These are phyloP conservation scores for Chaetomium strumarium DNA, from an alignment of 2,329 filamentous ascomycete genomes.

Conservation along the genomic window DNA sequence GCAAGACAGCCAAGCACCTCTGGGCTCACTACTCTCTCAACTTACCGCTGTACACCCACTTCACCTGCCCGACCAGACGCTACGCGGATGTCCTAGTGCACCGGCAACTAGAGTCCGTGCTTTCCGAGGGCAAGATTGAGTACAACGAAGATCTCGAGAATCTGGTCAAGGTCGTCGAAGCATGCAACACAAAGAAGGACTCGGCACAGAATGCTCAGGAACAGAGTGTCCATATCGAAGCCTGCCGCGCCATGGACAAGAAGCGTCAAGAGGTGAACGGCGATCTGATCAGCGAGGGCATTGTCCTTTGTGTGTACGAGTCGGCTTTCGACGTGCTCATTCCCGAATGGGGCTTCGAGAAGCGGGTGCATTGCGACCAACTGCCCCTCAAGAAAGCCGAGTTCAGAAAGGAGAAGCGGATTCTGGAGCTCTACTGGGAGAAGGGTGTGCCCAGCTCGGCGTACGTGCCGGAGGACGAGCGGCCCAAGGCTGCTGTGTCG, in stretches of 20 bases:
- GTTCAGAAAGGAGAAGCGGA: slow-evolving; percentile 90
- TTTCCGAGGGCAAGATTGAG: slow-evolving; percentile 76
- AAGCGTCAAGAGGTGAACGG: slow-evolving; percentile 79
- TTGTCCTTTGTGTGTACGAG: slow-evolving; percentile 95
- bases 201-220: slow-evolving; percentile 96
- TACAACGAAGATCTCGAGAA: slow-evolving; percentile 85
- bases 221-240: slow-evolving; percentile 97
- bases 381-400: slow-evolving; percentile 98
- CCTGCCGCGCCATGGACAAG: slow-evolving; percentile 93
- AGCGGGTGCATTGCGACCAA: slow-evolving; percentile 98
- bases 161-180: slow-evolving; percentile 85
- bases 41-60: slow-evolving; percentile 91
- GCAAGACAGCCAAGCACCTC: slow-evolving; percentile 70
- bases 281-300: slow-evolving; percentile 90
- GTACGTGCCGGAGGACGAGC: slow-evolving; percentile 94
- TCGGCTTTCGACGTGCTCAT: slow-evolving; percentile 98
- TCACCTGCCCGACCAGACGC: slow-evolving; percentile 88
- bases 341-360: slow-evolving; percentile 97
- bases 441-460: slow-evolving; percentile 96
- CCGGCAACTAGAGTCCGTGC: slow-evolving; percentile 81
- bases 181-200: slow-evolving; percentile 98
- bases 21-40: slow-evolving; percentile 90
- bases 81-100: slow-evolving; percentile 95
- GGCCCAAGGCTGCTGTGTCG: slow-evolving; percentile 73
- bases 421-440: slow-evolving; percentile 98